A percentile compares a stretch with the other conserved stretches of the same genome.
phyloP scores from a whole-genome alignment of 768 basidiomycete species.

The Boletus sp. region DNA sequence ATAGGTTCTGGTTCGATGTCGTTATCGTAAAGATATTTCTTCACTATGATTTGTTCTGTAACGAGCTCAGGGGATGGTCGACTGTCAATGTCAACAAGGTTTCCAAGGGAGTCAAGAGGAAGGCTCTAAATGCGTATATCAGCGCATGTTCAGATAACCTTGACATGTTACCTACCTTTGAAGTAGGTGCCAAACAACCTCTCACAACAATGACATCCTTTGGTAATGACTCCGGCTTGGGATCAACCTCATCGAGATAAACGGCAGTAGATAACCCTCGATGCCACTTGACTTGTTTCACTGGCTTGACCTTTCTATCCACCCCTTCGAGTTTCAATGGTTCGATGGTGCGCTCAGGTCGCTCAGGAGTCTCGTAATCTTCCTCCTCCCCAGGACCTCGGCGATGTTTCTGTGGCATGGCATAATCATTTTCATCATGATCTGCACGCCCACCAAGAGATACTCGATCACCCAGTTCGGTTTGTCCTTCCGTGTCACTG shows the following conservation, averaged over 20 bases:
- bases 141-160: neutral
- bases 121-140: constrained; percentile 43
- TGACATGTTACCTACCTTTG: constrained; percentile 52
- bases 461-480: constrained; percentile 6
- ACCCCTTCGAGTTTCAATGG: constrained; percentile 37
- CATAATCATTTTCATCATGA: constrained; percentile 28
- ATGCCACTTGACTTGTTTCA: constrained; percentile 78
- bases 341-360: constrained; percentile 41
- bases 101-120: constrained; percentile 70
- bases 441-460: constrained; percentile 3
- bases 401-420: constrained; percentile 40
- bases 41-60: constrained; percentile 66
- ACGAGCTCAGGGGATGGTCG: constrained; percentile 56
- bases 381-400: constrained; percentile 80
- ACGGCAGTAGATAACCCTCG: constrained; percentile 60
- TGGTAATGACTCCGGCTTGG: constrained; percentile 43
- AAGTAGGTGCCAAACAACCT: constrained; percentile 65
- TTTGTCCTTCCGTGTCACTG: constrained; percentile 34
- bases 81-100: constrained; percentile 54
- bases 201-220: constrained; percentile 46
- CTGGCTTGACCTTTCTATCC: constrained; percentile 30
- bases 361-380: constrained; percentile 69
- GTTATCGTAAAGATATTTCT: constrained; percentile 79
- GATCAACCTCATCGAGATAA: constrained; percentile 61
- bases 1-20: constrained; percentile 45